Percentiles rank a stretch among this genome's conserved stretches.
These are phyloP conservation scores for Diaporthe ilicicola DNA, from an alignment of 2,329 filamentous ascomycete species.

Conservation along the genomic window DNA sequence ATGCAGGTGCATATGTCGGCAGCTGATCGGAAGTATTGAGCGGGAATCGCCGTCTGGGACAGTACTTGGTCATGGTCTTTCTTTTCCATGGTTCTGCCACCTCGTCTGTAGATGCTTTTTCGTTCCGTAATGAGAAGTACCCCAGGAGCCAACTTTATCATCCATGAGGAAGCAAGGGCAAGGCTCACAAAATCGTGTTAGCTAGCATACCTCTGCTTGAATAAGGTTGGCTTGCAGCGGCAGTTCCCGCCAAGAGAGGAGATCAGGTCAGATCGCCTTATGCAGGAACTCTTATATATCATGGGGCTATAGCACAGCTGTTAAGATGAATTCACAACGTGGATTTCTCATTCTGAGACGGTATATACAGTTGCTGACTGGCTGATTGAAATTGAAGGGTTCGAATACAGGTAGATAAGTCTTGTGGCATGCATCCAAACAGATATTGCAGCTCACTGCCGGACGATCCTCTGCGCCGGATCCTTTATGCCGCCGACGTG, in stretches of 20 bases:
- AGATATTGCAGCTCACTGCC: background rate
- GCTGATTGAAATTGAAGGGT: too few relatives aligned
- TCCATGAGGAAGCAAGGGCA: background rate
- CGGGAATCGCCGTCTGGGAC: background rate
- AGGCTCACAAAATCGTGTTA: background rate
- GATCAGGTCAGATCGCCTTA: background rate
- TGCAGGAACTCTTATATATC: background rate
- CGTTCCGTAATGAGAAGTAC: slow-evolving; percentile 8
- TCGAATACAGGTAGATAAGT: too few relatives aligned
- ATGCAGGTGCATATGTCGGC: background rate
- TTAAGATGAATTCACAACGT: too few relatives aligned
- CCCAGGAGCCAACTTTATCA: background rate
- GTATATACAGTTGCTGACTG: background rate
- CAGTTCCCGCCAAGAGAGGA: background rate
- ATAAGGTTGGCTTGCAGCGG: background rate
- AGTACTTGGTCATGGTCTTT: background rate
- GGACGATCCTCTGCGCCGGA: background rate
- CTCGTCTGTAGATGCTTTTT: background rate
- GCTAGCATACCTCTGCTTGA: background rate
- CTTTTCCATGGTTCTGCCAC: background rate
- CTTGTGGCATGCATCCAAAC: background rate
- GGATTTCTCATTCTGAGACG: too few relatives aligned
- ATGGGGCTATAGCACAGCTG: background rate
- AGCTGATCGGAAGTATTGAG: background rate
- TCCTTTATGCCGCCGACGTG: background rate